Base-by-base conservation (phyloP, 2,329 filamentous ascomycete species). In the Neofusicoccum sp. region DNA sequence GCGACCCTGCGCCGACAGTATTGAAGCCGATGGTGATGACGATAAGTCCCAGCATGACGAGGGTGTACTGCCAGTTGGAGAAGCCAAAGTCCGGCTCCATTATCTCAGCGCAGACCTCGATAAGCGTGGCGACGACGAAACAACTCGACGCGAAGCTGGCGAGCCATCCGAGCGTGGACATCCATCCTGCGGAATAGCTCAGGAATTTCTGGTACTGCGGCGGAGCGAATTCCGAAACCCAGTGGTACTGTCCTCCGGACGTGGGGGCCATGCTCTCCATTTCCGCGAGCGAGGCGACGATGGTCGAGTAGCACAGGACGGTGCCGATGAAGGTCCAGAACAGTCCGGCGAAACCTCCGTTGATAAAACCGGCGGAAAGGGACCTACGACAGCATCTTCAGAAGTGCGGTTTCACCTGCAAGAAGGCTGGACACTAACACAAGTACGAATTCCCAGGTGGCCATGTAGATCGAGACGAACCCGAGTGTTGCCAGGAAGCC, bases 371-470 rank as follows among this genome's bases (percentile, higher is more conserved):
- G 20, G 56, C 54, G 16, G 49, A 62, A 20, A 63, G 58, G 3
- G 60, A 64, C 20, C 61, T 62, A 43, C 20, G 4, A 20, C 11
- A 6, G n/a, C 9, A 3, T 16, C 6, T 41, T 40, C 31, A 38
- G 30, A 30, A 16, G 5, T 12, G 20, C 49, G 9, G 8, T 24
- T 48, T n/a, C 8, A 20, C 3, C 9, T n/a, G 28, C 20, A 40
- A n/a, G 40, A 34, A 24, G n/a, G 9, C 4, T 8, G 48, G 34
- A 6, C 14, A 14, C 61, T 26, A 51, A 76, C 66, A 75, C 72
- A 5, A 82, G 67, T 2, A 77, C 72, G 38, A 77, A 75, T 67
- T 85, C 83, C 83, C 82, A 85, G 0, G 82, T 83, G 51, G 79
- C 78, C 65, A 83, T 78, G 36, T 82, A 74, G 24, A 81, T 79